Base-by-base conservation (phyloP, 106 monocot species). In the Allium sativum region DNA sequence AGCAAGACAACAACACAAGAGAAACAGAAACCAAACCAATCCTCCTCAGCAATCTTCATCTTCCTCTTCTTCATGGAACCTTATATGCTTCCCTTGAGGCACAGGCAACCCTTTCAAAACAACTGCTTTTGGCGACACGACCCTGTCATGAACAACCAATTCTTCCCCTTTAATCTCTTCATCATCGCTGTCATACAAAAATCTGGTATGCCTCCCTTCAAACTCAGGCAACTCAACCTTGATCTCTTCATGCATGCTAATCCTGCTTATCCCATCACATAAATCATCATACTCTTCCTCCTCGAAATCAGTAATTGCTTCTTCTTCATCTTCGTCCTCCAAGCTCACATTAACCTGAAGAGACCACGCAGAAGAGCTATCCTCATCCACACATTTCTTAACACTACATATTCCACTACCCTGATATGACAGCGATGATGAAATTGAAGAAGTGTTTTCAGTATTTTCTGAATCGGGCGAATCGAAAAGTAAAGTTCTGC, bases 401-500 rank as follows among this genome's bases (percentile, higher is more conserved):
- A 18, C 11, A 65, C 14, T 60, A 46, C 40, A n/a, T 62, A 51
- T 48, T 45, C 14, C 47, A 58, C 70, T 80, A 12, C 66, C 77
- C 61, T 85, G 77, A 71, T 64, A 76, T 8, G 77, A 75, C 45
- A 76, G 42, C 3, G 74, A 62, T 1, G 90, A 86, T 21, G 53
- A 72, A 40, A 21, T 40, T 0, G 68, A 66, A 46, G 53, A 55
- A 18, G 53, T 43, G 40, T 70, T 74, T 3, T 12, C 47, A 13
- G 56, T 19, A 44, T 80, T 79, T 0, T 79, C 73, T 68, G 90
- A 84, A 43, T 64, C 76, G 1, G 90, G 81, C 0, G 95, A 86
- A 46, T 98, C 96, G 45, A 98, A 98, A 21, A 76, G 75, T 68
- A 98, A 58, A 3, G 84, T 84, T 20, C 91, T 64, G 70, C 78